Evolutionary conservation across 192 early-diverging fungal species (phyloP).

Genomic region (Coemansia sp.): DNA sequence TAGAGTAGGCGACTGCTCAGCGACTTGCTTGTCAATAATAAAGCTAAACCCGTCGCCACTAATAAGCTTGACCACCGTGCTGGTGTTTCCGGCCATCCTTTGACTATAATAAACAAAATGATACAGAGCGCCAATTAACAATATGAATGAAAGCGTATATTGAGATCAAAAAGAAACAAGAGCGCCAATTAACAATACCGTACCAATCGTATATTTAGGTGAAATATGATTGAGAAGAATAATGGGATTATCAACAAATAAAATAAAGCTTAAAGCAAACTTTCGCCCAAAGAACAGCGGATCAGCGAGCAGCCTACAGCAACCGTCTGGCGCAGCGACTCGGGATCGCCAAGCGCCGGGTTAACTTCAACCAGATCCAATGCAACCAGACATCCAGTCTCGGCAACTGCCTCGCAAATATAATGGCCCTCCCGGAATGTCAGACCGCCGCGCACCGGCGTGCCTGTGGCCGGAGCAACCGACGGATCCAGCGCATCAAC

Average conservation of each 20-base stretch:
- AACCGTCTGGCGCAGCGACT: constrained; percentile 77
- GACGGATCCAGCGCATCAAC: constrained; percentile 95
- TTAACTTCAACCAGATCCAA: constrained; percentile 97
- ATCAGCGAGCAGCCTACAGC: constrained; percentile 88
- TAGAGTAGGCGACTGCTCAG: constrained; percentile 89
- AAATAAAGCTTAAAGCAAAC: constrained; percentile 55
- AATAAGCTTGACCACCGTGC: constrained; percentile 57
- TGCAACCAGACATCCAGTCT: constrained; percentile 86
- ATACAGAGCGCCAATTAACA: too few relatives aligned
- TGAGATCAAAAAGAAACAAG: too few relatives aligned
- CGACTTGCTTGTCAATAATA: constrained; percentile 81
- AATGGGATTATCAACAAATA: constrained; percentile 2
- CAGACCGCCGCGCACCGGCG: constrained; percentile 93
- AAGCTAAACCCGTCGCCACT: constrained; percentile 72
- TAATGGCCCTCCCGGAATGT: constrained; percentile 97
- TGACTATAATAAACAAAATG: background rate
- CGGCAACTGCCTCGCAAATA: constrained; percentile 86
- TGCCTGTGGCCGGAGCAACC: constrained; percentile 92
- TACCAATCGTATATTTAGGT: too few relatives aligned
- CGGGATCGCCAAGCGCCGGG: constrained; percentile 78
- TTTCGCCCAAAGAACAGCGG: constrained; percentile 81
- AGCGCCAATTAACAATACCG: too few relatives aligned
- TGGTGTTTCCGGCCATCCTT: background rate
- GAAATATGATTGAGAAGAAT: background rate
- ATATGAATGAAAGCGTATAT: too few relatives aligned